Evolutionary conservation across 768 basidiomycete species (phyloP).

Genomic region (Hypholoma fasciculare): DNA sequence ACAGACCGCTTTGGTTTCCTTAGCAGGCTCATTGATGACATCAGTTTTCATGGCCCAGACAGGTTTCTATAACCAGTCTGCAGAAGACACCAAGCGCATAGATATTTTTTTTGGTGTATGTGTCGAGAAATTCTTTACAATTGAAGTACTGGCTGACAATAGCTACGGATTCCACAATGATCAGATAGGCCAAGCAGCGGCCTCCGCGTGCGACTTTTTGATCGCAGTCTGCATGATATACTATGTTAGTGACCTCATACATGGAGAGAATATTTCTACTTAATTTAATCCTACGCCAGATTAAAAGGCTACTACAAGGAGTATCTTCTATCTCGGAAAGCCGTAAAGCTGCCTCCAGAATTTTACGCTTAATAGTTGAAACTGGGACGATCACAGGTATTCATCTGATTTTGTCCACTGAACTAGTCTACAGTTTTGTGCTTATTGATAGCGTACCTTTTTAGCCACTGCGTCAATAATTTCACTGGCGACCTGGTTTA

Average conservation of each 20-base stretch:
- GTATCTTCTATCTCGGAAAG: neutral
- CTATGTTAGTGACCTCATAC: neutral
- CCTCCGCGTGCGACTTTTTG: constrained; percentile 2
- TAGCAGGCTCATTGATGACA: neutral
- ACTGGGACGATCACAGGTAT: constrained; percentile 8
- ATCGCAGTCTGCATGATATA: constrained; percentile 10
- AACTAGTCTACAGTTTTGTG: too few species aligned
- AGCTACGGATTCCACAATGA: too few species aligned
- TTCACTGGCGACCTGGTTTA: neutral
- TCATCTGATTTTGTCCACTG: neutral
- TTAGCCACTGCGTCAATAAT: constrained; percentile 1
- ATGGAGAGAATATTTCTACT: neutral
- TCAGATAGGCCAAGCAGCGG: neutral
- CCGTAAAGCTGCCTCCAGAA: neutral
- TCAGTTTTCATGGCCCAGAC: neutral
- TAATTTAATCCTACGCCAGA: neutral
- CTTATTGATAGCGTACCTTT: neutral
- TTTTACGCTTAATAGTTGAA: constrained; percentile 8
- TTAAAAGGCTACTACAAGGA: neutral
- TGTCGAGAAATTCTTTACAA: too few species aligned
- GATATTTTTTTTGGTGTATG: neutral
- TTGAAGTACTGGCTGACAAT: too few species aligned
- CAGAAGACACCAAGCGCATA: neutral
- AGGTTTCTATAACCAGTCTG: neutral
- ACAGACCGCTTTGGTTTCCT: neutral